These are phyloP conservation scores for Fragilariopsis cylindrus DNA, from an alignment of 108 stramenopile species.

Conservation along the genomic window DNA sequence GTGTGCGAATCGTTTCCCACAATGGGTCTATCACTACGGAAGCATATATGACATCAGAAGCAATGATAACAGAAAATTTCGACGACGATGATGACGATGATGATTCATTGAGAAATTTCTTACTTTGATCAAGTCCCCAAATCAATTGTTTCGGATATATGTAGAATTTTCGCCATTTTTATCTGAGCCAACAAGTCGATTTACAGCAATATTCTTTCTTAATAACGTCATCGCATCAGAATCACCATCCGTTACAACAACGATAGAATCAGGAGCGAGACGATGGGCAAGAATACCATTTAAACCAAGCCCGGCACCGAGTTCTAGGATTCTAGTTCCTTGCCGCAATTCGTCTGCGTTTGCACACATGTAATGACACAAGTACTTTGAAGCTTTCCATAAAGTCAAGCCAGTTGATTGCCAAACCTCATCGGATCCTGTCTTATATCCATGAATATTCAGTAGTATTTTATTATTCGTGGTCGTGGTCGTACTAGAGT, in stretches of 20 bases:
- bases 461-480: conserved; percentile 31
- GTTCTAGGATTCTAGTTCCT: conserved; percentile 21
- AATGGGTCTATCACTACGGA: conserved; percentile 28
- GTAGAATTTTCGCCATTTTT: not conserved
- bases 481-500: not conserved
- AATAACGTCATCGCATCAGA: conserved; percentile 47
- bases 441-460: conserved; percentile 54
- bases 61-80: conserved; percentile 59
- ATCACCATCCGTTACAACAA: conserved; percentile 66
- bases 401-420: conserved; percentile 78
- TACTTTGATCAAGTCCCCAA: conserved; percentile 45
- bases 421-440: conserved; percentile 58
- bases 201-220: conserved; percentile 47
- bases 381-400: conserved; percentile 68
- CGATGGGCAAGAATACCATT: conserved; percentile 54
- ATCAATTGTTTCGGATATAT: conserved; percentile 65
- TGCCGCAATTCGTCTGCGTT: conserved; percentile 21
- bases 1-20: conserved; percentile 26
- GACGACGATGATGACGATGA: not conserved
- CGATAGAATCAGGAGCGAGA: conserved; percentile 23
- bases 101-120: conserved; percentile 14
- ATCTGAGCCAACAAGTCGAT: not conserved
- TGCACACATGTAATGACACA: conserved; percentile 64
- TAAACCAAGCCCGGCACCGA: conserved; percentile 48
- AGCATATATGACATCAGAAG: conserved; percentile 36